Percentiles rank a stretch among this genome's conserved stretches.
Evolutionary conservation across 805 yeast species (phyloP).

Genomic region (Wilhelminamyces savonicus): DNA sequence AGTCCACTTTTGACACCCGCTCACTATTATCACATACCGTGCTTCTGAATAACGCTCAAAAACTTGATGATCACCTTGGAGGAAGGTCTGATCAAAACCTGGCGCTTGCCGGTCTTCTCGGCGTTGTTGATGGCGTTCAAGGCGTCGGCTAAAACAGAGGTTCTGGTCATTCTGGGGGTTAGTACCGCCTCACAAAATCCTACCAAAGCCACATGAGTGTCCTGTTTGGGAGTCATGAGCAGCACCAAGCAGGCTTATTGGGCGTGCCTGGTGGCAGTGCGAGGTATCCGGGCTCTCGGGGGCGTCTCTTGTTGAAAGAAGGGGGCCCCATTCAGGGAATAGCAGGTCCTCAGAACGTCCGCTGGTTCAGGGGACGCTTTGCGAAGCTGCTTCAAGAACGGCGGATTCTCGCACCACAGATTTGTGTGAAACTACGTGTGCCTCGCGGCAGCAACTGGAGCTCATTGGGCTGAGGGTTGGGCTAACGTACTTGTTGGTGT

Average conservation of each 20-base stretch:
- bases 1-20: neutral
- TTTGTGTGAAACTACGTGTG: too few relatives aligned
- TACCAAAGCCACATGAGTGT: conserved; percentile 33
- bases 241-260: neutral
- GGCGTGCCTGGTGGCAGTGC: conserved; percentile 3
- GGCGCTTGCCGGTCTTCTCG: conserved; percentile 32
- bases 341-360: too few relatives aligned
- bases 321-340: too few relatives aligned
- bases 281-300: too few relatives aligned
- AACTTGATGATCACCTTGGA: conserved; percentile 28
- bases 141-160: conserved; percentile 31
- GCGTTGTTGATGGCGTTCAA: conserved; percentile 31
- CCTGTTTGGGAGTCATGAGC: conserved; percentile 31
- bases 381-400: too few relatives aligned
- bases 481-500: too few relatives aligned
- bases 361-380: too few relatives aligned
- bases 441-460: too few relatives aligned
- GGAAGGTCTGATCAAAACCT: conserved; percentile 30
- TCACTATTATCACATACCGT: conserved; percentile 14
- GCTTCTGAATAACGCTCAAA: conserved; percentile 26
- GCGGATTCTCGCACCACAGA: too few relatives aligned
- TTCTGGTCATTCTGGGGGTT: conserved; percentile 22
- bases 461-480: too few relatives aligned
- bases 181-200: neutral
- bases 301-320: neutral